Evolutionary conservation across 1,284 basidiomycete species (phyloP), one percentile per base, ranked within the genome.

Genomic region (Lentinus polychrous): DNA sequence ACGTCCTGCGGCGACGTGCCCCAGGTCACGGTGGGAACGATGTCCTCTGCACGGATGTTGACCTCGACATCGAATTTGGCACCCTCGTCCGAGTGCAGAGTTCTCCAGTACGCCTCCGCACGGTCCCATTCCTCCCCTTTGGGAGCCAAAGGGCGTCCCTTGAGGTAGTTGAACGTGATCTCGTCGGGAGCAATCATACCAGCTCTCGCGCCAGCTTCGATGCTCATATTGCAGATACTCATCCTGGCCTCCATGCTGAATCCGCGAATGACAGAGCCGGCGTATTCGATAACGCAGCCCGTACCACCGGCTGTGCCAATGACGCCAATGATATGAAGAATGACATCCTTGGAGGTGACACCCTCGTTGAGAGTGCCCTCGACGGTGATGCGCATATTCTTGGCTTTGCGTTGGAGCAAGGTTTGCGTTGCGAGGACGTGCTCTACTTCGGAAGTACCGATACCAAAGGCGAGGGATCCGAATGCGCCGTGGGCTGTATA

Each of bases 211-310:
- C 94, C 94, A 51, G 84, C 94, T 69, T 97, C 94, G 65, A 97
- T 96, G 54, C 91, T 93, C 94, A 97, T 97, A 73, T 97, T 97
- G 70, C 93, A 96, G 57, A 93, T 91, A 58, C 91, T 94, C 93
- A 96, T 96, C 45, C 93, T 82, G 35, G 89, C 91, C 66, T 97
- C 94, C 91, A 96, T 94, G 61, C 87, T 91, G 63, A 96, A 87
- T 12, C 78, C 78, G 51, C 92, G 89, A 69, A 97, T 91, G 47
- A 94, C 90, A 1, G 88, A 89, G 7, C 94, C 94, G 44, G 92
- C 86, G 62, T 89, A 97, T 69, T 97, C 94, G 63, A 97, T 94
- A 54, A 96, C 92, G 58, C 77, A 81, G 10, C 93, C 94, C 5
- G 90, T 97, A 42, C 93, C 94, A 55, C 94, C 94, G 22, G 94